Evolutionary conservation across 441 rosid species (phyloP).

Genomic region (Melastoma candidum): DNA sequence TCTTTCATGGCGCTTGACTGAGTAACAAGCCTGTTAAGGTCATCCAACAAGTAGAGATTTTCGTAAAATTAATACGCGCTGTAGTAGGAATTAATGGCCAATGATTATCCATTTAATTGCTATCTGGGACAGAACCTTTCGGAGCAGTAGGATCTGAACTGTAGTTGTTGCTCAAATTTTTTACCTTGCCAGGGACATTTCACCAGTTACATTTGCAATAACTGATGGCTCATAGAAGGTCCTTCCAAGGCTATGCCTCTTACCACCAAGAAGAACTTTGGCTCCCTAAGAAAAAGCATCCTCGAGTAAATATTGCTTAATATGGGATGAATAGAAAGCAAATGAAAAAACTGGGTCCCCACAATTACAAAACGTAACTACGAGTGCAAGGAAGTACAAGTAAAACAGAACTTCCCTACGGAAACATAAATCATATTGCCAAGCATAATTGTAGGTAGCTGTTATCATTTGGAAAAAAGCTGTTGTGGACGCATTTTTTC

Average conservation of each 20-base stretch:
- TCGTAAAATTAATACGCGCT: no score
- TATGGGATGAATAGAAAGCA: not conserved
- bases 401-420: not conserved
- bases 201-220: conserved; percentile 48
- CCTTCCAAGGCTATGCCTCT: conserved; percentile 87
- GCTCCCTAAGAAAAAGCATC: conserved; percentile 62
- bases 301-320: not conserved
- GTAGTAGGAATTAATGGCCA: no score
- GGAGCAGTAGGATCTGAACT: no score
- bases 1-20: no score
- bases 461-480: no score
- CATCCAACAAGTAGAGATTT: no score
- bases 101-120: no score
- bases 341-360: not conserved
- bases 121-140: no score
- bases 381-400: conserved; percentile 3
- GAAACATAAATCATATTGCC: no score
- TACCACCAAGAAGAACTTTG: conserved; percentile 83
- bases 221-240: conserved; percentile 93
- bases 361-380: not conserved
- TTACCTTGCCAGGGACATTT: conserved; percentile 79
- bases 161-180: conserved; percentile 5
- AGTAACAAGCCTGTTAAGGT: no score
- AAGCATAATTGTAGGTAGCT: no score
- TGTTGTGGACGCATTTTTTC: no score